Base-by-base conservation (phyloP, 1,284 basidiomycete species). In the Spongiforma sp. region DNA sequence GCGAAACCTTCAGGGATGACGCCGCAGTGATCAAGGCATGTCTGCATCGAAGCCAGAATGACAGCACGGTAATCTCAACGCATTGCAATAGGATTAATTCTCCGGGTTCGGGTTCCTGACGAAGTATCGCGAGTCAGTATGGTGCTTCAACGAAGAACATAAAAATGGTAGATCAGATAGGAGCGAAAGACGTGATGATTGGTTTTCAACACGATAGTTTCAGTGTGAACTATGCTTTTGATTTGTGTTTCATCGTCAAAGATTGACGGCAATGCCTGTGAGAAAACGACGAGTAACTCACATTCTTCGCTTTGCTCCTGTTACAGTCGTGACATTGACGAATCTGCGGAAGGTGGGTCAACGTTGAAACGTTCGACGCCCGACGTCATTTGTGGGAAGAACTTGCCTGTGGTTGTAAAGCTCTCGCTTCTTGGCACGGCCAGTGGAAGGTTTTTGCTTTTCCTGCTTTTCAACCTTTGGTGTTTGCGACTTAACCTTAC, bases 401-500 rank as follows among this genome's bases (percentile, higher is more conserved):
- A 82, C 84, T 71, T 81, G 93, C 92, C 94, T 90, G 78, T 93
- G 90, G 84, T 95, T 95, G 87, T 97, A 98, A 73, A 98, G 83
- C 66, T 94, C 86, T 72, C 96, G 89, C 89, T 98, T 98, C 89
- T 97, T 95, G 69, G 96, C 96, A 78, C 96, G 93, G 74, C 96
- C 96, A 83, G 94, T 96, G 65, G 94, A 90, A 30, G 85, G 85
- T 89, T 96, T 97, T 88, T 95, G 94, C 90, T 97, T 98, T 86
- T 98, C 96, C 85, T 96, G 94, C 82, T 91, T 89, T 79, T 97
- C 96, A 80, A 98, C 95, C 83, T 96, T 96, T 75, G 96, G 96
- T 75, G 90, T 93, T 84, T 97, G 95, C 75, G 93, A 95, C 86
- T 95, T 98, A 89, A 98, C 96, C 90, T 99, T 98, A 84, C 96